Conservation (phyloP, 257 asterid species). For the Nicotiana sylvestris region DNA sequence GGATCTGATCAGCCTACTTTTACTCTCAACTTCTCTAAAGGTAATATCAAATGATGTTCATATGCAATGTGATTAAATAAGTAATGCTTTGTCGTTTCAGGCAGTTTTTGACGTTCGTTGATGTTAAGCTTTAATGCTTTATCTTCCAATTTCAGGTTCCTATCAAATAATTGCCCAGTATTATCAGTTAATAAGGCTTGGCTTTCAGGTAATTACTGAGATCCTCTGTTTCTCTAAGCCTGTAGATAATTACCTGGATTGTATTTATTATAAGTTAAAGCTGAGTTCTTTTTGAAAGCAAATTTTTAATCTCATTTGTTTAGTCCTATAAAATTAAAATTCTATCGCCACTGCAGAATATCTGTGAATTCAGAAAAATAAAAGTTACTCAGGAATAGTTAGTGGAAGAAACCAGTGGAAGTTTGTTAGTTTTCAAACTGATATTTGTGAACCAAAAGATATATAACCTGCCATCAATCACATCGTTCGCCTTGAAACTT, state of each 20-base stretch:
- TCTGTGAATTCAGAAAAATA: background rate
- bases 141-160: constrained; percentile 41
- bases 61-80: background rate
- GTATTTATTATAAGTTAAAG: background rate
- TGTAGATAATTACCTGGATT: background rate
- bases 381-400: background rate
- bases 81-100: background rate
- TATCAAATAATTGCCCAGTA: constrained; percentile 68
- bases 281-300: background rate
- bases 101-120: background rate
- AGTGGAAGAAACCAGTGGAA: background rate
- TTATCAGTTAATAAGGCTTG: constrained; percentile 82
- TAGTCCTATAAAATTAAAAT: background rate
- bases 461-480: background rate
- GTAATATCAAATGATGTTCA: constrained; percentile 13
- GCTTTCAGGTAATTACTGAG: constrained; percentile 55
- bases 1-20: constrained; percentile 87
- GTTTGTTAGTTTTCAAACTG: background rate
- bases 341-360: background rate
- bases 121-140: background rate
- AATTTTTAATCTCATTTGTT: background rate
- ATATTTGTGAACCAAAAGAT: background rate
- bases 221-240: background rate
- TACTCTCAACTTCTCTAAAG: constrained; percentile 78
- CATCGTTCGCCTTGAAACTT: background rate